A percentile compares a stretch with the other conserved stretches of the same genome.
phyloP scores from a whole-genome alignment of 2,329 filamentous ascomycete genomes.

The Macrophomina pseudophaseolina region DNA sequence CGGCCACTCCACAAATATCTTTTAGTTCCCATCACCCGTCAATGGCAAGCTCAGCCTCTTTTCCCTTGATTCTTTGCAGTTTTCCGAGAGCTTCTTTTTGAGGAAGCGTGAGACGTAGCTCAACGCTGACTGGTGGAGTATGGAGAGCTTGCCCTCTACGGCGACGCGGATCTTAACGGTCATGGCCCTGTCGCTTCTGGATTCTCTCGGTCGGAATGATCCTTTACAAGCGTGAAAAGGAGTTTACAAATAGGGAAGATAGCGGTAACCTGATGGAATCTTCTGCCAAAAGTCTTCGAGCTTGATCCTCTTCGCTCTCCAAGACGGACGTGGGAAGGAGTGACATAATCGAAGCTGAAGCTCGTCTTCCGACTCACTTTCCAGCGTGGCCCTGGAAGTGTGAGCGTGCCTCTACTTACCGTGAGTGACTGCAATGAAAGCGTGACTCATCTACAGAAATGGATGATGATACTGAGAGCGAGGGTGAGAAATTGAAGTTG shows the following conservation, averaged over 20 bases:
- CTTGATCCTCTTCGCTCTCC: background rate
- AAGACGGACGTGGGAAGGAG: too few species aligned
- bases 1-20: constrained; percentile 8
- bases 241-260: background rate
- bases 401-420: too few species aligned
- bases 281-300: background rate
- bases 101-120: constrained; percentile 7
- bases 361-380: too few species aligned
- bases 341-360: too few species aligned
- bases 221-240: too few species aligned
- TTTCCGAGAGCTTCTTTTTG: background rate
- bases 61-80: constrained; percentile 2
- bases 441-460: too few species aligned
- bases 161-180: background rate
- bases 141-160: background rate
- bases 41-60: background rate
- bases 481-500: too few species aligned
- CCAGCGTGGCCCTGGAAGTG: too few species aligned
- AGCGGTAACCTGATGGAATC: background rate
- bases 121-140: background rate
- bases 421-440: too few species aligned
- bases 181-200: background rate
- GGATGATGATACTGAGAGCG: too few species aligned
- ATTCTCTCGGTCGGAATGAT: background rate
- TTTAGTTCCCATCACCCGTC: background rate